phyloP scores from a whole-genome alignment of 2,329 filamentous ascomycete genomes.

The Huntiella moniliformis region DNA sequence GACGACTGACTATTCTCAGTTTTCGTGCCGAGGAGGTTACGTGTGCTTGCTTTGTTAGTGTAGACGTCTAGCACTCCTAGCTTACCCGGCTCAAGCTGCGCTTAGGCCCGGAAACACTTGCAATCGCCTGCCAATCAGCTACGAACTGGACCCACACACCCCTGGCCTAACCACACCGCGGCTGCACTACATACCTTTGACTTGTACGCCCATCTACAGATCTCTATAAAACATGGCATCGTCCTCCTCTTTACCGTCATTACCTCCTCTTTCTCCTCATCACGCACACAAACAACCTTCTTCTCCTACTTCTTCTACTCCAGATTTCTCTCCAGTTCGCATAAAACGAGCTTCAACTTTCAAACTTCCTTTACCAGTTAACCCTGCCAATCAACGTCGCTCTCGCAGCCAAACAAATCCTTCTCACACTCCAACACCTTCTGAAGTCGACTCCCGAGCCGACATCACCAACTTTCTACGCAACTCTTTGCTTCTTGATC shows the following conservation, averaged over 20 bases:
- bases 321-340: constrained; percentile 6
- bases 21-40: too few relatives aligned
- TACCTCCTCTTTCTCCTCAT: background rate
- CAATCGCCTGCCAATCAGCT: too few relatives aligned
- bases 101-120: too few relatives aligned
- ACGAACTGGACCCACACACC: too few relatives aligned
- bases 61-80: too few relatives aligned
- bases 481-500: constrained; percentile 17
- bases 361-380: constrained; percentile 13
- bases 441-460: constrained; percentile 7
- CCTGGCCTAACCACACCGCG: too few relatives aligned
- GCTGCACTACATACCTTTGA: background rate
- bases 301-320: constrained; percentile 1
- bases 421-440: constrained; percentile 3
- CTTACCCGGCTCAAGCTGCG: too few relatives aligned
- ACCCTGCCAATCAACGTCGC: constrained; percentile 8
- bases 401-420: constrained; percentile 6
- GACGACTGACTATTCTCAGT: too few relatives aligned
- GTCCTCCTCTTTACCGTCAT: constrained; percentile 1
- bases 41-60: too few relatives aligned
- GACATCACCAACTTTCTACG: constrained; percentile 6
- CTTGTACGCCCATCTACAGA: background rate
- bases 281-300: background rate
- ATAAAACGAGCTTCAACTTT: constrained; percentile 12
- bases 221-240: constrained; percentile 8